These are phyloP conservation scores for Chalciporus pseudorubinellus DNA, from an alignment of 768 basidiomycete species.

Conservation along the genomic window DNA sequence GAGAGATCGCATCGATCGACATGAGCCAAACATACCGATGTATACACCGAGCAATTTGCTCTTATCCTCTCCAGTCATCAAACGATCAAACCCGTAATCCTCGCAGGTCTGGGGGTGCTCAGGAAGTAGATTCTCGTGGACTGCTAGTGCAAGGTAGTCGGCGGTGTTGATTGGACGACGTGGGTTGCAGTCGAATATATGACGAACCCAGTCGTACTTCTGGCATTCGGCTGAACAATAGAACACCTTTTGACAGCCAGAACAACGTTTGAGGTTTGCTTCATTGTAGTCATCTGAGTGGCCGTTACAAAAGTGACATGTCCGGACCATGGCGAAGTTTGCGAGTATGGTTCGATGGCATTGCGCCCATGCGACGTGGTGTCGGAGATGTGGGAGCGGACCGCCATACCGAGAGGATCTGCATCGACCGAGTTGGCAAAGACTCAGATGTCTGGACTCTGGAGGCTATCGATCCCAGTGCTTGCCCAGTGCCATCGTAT, in stretches of 20 bases:
- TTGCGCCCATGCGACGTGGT: too few species aligned
- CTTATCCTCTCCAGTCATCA: conserved; percentile 11
- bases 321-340: background rate
- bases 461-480: too few species aligned
- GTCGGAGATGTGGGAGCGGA: too few species aligned
- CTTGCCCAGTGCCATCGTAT: too few species aligned
- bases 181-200: background rate
- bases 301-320: background rate
- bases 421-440: too few species aligned
- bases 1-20: too few species aligned
- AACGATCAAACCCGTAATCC: conserved; percentile 37
- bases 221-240: background rate
- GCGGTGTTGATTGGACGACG: background rate
- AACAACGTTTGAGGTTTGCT: background rate
- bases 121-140: conserved; percentile 25
- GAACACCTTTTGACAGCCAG: background rate
- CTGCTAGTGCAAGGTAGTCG: conserved; percentile 29
- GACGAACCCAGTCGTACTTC: background rate
- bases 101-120: conserved; percentile 30
- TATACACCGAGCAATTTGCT: conserved; percentile 33
- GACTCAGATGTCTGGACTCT: too few species aligned
- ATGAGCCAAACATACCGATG: conserved; percentile 1
- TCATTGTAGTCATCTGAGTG: background rate
- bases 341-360: too few species aligned
- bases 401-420: too few species aligned